Evolutionary conservation across 2,329 filamentous ascomycete species (phyloP).

Genomic region (Aspergillus tubingensis): DNA sequence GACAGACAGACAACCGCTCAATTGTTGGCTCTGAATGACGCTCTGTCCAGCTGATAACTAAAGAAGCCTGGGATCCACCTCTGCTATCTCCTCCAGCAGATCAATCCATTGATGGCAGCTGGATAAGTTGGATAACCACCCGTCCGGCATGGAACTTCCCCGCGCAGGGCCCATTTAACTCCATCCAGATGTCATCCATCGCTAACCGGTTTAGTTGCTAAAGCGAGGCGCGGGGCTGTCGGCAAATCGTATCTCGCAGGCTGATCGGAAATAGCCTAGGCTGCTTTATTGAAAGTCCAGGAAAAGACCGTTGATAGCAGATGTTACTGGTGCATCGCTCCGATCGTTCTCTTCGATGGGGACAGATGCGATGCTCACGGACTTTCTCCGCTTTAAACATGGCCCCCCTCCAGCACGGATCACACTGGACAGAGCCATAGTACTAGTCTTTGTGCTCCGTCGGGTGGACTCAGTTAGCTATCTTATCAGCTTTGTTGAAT

Average conservation of each 20-base stretch:
- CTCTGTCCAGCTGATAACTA: neutral
- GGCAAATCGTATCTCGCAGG: neutral
- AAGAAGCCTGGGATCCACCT: conserved; percentile 3
- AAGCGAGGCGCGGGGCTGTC: conserved; percentile 2
- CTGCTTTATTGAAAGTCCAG: too few relatives aligned
- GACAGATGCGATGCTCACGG: too few relatives aligned
- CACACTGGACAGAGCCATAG: too few relatives aligned
- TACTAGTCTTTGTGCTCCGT: too few relatives aligned
- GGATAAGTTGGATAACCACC: conserved; percentile 3
- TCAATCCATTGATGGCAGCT: neutral
- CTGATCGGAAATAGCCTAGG: too few relatives aligned
- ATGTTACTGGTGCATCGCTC: too few relatives aligned
- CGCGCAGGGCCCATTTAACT: neutral
- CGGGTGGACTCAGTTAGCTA: too few relatives aligned
- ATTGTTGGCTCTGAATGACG: neutral
- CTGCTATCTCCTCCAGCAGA: neutral
- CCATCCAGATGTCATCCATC: neutral
- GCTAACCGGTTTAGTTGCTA: neutral
- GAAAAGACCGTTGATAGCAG: too few relatives aligned
- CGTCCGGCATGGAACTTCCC: neutral
- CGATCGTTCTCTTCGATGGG: too few relatives aligned
- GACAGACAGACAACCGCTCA: neutral
- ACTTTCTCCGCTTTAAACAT: too few relatives aligned
- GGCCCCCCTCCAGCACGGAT: too few relatives aligned
- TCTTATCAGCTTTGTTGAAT: too few relatives aligned